Conservation (phyloP, 345 rosid species). For the Sapria himalayana region DNA sequence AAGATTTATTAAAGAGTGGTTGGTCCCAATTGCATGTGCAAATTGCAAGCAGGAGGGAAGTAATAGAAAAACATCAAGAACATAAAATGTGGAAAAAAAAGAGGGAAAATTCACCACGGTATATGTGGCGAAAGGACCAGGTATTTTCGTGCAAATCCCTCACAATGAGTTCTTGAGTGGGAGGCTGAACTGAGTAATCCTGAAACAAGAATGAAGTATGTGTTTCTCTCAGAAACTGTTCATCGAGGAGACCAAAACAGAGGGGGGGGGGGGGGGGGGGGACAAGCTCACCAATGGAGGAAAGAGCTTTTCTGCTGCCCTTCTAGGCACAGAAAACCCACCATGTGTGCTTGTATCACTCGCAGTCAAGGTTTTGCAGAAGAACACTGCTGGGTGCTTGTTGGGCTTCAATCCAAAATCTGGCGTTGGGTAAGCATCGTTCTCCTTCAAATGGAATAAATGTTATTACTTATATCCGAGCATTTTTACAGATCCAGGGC, state of each 20-base stretch:
- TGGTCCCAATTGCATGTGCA: no score
- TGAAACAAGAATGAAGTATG: conserved; percentile 10
- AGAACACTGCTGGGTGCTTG: conserved; percentile 84
- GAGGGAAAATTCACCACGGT: conserved; percentile 54
- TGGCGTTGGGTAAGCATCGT: conserved; percentile 68
- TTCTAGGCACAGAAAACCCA: conserved; percentile 95
- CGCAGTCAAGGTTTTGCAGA: conserved; percentile 90
- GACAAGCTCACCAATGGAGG: conserved; percentile 79
- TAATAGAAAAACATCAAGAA: no score
- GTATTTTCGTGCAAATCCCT: conserved; percentile 81
- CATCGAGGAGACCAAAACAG: no score
- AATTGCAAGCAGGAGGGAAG: no score
- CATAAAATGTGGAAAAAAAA: no score
- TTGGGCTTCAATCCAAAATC: conserved; percentile 66
- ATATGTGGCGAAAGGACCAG: conserved; percentile 96
- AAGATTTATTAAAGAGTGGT: no score
- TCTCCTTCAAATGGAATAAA: conserved; percentile 26
- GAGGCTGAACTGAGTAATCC: conserved; percentile 93
- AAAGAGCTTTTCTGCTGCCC: conserved; percentile 97
- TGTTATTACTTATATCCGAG: not conserved
- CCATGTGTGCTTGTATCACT: conserved; percentile 99
- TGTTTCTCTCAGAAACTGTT: no score
- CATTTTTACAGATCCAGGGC: not conserved
- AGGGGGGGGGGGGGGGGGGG: no score
- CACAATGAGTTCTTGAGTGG: conserved; percentile 88